Conservation (phyloP, 441 rosid genomes). For the Adansonia grandidieri region DNA sequence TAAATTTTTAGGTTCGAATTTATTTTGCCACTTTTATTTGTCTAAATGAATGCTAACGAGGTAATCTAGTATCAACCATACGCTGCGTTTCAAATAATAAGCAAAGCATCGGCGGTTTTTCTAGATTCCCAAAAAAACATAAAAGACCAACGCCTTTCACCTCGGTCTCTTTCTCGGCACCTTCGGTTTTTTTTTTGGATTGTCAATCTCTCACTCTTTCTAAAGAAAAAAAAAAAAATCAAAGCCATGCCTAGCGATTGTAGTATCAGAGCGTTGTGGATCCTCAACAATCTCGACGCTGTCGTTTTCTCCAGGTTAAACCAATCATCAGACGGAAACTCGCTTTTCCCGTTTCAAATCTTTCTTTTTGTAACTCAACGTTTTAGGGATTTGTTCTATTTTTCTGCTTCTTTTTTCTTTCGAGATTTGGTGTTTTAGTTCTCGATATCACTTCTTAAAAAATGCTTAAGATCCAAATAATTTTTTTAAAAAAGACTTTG, state of each 20-base stretch:
- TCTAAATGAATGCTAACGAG: too few species aligned
- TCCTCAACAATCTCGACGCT: constrained; percentile 71
- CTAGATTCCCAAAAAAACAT: too few species aligned
- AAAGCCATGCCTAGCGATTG: constrained; percentile 57
- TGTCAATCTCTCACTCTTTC: neutral
- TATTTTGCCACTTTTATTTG: too few species aligned
- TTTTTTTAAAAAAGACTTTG: neutral
- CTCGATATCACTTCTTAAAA: neutral
- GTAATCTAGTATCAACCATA: neutral
- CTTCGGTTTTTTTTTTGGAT: neutral
- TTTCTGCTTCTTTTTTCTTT: neutral
- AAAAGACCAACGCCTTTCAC: neutral
- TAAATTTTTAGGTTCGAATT: too few species aligned
- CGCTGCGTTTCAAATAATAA: neutral
- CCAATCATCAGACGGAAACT: neutral
- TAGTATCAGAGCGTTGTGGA: constrained; percentile 82
- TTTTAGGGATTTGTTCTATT: neutral
- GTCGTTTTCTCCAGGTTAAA: constrained; percentile 84
- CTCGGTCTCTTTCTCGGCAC: neutral
- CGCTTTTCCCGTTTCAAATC: constrained; percentile 18
- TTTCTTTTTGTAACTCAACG: neutral
- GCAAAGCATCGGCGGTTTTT: neutral
- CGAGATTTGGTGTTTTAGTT: neutral
- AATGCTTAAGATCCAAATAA: neutral
- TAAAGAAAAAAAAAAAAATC: neutral